phyloP scores from a whole-genome alignment of 352 stramenopile species.

The Phytophthora fragariae region DNA sequence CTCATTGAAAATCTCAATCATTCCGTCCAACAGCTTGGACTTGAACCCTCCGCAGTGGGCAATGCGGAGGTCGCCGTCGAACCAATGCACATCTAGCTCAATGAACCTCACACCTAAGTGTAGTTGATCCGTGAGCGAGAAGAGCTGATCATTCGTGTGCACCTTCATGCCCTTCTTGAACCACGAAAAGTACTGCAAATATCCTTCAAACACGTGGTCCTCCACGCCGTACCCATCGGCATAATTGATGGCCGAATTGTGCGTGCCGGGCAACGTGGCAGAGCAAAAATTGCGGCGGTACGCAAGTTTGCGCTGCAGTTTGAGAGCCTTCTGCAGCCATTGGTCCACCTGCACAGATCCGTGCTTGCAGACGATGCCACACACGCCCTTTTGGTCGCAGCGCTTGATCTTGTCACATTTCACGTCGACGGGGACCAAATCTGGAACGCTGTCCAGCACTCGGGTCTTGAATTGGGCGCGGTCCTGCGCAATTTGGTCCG shows the following conservation, averaged over 20 bases:
- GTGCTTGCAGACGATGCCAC: conserved; percentile 65
- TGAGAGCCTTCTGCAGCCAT: conserved; percentile 66
- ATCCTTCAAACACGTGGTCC: conserved; percentile 76
- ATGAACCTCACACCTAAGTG: conserved; percentile 79
- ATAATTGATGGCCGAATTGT: conserved; percentile 83
- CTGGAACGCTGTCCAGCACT: conserved; percentile 54
- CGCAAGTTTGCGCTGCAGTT: conserved; percentile 75
- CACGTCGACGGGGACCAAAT: conserved; percentile 70
- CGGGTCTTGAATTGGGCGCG: conserved; percentile 43
- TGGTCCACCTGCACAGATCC: conserved; percentile 61
- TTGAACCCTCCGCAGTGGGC: conserved; percentile 75
- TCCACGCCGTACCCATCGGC: conserved; percentile 76
- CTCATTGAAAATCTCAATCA: conserved; percentile 75
- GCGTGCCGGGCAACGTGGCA: conserved; percentile 67
- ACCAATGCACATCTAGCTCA: conserved; percentile 88
- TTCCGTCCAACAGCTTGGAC: conserved; percentile 65
- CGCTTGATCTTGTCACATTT: conserved; percentile 60
- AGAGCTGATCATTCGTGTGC: conserved; percentile 79
- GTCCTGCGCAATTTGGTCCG: conserved; percentile 34
- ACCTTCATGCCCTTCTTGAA: conserved; percentile 64
- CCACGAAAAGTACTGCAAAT: conserved; percentile 67
- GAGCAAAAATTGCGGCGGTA: conserved; percentile 80
- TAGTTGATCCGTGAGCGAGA: conserved; percentile 82
- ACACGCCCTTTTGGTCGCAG: conserved; percentile 72
- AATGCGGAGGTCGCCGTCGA: conserved; percentile 65